Percentiles rank a stretch among this genome's conserved stretches.
phyloP scores from a whole-genome alignment of 2,329 filamentous ascomycete species.

The Ascochyta fabae region DNA sequence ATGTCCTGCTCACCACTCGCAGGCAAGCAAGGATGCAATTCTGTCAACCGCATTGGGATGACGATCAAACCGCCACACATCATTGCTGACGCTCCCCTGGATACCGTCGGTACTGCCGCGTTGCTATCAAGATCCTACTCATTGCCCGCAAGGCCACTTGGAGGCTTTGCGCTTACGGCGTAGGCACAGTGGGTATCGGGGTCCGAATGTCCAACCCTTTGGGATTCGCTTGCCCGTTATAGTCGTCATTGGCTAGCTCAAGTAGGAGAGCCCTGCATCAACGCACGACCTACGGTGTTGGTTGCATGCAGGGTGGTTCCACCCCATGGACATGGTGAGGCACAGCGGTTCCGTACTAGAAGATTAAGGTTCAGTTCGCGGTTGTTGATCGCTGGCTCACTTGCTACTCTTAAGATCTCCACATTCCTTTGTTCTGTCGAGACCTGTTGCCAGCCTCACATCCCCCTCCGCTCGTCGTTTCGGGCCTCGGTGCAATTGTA shows the following conservation, averaged over 20 bases:
- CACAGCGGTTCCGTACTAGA: constrained; percentile 8
- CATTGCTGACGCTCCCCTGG: neutral
- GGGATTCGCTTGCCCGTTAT: neutral
- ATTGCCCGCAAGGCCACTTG: neutral
- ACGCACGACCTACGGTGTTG: neutral
- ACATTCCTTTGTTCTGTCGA: neutral
- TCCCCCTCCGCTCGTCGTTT: neutral
- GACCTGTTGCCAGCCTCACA: constrained; percentile 2
- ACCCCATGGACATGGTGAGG: constrained; percentile 11
- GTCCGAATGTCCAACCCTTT: constrained; percentile 5
- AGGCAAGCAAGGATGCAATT: neutral
- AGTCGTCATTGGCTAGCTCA: constrained; percentile 4
- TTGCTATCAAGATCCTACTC: neutral
- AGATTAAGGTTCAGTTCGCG: constrained; percentile 10
- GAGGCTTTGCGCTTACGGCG: neutral
- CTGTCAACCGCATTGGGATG: constrained; percentile 3
- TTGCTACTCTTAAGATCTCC: constrained; percentile 3
- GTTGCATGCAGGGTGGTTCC: constrained; percentile 5
- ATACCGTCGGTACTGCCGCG: neutral
- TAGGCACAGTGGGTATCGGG: constrained; percentile 1
- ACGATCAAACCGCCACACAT: constrained; percentile 7
- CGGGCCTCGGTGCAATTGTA: neutral
- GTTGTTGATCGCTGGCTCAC: constrained; percentile 3
- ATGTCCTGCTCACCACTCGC: too few species aligned
- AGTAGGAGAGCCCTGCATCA: constrained; percentile 12